Evolutionary conservation across 495 filamentous ascomycete species (phyloP).

Genomic region (Melanomma pulvis-pyrius): DNA sequence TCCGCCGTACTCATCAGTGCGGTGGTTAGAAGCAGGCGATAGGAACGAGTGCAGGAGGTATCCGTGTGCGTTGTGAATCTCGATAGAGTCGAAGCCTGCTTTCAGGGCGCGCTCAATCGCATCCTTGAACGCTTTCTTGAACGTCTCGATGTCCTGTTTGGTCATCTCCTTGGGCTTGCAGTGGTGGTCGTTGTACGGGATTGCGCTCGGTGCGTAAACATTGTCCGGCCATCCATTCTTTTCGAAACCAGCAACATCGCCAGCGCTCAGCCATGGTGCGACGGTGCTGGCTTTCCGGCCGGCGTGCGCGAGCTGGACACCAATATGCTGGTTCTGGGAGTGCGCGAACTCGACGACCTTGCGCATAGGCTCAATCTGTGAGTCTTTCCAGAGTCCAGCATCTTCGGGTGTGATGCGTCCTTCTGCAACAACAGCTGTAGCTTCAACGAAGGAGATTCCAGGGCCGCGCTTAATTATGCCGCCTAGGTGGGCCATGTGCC

Average conservation of each 20-base stretch:
- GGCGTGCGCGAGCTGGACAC: conserved; percentile 74
- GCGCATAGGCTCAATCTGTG: conserved; percentile 66
- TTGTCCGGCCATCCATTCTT: conserved; percentile 67
- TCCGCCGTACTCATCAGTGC: conserved; percentile 50
- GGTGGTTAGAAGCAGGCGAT: conserved; percentile 46
- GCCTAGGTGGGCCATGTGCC: conserved; percentile 68
- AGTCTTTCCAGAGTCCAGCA: conserved; percentile 68
- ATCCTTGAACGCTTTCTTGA: conserved; percentile 63
- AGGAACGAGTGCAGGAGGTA: conserved; percentile 47
- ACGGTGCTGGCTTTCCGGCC: conserved; percentile 71
- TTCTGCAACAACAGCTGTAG: conserved; percentile 65
- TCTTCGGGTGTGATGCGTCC: conserved; percentile 75
- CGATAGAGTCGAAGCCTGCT: conserved; percentile 70
- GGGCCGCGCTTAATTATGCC: conserved; percentile 65
- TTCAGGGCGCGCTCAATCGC: conserved; percentile 63
- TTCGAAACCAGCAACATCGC: conserved; percentile 54
- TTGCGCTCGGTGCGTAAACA: conserved; percentile 60
- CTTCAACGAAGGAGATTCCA: conserved; percentile 69
- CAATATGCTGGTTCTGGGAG: conserved; percentile 67
- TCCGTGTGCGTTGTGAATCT: conserved; percentile 48
- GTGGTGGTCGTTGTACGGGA: conserved; percentile 53
- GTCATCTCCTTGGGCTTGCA: conserved; percentile 61
- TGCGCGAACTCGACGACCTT: conserved; percentile 63
- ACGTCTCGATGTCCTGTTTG: conserved; percentile 60
- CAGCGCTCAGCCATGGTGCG: conserved; percentile 60